phyloP scores from a whole-genome alignment of 2,329 filamentous ascomycete genomes.

The Tolypocladium tundrense region DNA sequence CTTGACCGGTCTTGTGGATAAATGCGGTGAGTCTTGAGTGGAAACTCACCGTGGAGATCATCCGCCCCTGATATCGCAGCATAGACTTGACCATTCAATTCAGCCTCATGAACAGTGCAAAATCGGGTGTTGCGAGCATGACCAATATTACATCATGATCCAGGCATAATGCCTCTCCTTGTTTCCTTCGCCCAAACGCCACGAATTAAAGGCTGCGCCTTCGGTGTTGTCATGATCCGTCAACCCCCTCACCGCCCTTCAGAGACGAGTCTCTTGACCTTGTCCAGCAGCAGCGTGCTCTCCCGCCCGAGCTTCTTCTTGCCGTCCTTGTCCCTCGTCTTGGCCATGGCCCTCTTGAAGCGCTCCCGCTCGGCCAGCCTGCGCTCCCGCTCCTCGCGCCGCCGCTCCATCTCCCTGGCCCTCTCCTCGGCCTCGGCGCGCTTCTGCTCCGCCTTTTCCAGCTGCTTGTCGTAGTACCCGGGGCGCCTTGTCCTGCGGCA shows the following conservation, averaged over 20 bases:
- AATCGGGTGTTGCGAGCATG: background rate
- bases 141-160: background rate
- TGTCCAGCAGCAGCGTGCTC: conserved; percentile 66
- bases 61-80: too few species aligned
- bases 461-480: conserved; percentile 57
- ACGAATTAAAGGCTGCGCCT: background rate
- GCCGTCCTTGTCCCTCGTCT: conserved; percentile 64
- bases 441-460: conserved; percentile 33
- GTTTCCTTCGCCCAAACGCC: background rate
- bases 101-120: too few species aligned
- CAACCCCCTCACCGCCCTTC: conserved; percentile 11
- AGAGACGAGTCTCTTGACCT: conserved; percentile 62
- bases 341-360: conserved; percentile 59
- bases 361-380: conserved; percentile 55
- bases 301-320: conserved; percentile 74
- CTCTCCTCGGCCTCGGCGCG: conserved; percentile 31
- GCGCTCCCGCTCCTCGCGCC: conserved; percentile 54
- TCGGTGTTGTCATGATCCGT: background rate
- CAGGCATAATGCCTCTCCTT: background rate
- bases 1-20: background rate
- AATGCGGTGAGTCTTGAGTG: background rate
- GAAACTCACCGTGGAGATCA: background rate
- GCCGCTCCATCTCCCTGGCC: conserved; percentile 29
- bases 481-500: conserved; percentile 29
- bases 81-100: too few species aligned